Evolutionary conservation across 2,329 filamentous ascomycete genomes (phyloP).

Genomic region (Diaporthe aspalathi): DNA sequence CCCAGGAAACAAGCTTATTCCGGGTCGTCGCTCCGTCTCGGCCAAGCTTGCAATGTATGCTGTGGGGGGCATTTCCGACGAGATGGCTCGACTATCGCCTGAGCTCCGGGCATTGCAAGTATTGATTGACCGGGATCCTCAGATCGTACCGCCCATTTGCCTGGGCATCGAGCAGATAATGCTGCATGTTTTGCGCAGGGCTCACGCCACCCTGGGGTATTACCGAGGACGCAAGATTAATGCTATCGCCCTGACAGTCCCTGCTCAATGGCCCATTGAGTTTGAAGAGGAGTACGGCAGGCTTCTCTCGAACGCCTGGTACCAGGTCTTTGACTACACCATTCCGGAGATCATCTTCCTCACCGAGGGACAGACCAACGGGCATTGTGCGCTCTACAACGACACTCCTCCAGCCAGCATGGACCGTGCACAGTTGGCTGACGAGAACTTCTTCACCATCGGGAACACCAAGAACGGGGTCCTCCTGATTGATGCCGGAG

Average conservation of each 20-base stretch:
- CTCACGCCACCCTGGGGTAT: no score
- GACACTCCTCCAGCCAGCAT: accelerated
- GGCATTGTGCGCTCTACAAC: background rate
- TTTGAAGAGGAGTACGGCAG: slow-evolving; percentile 12
- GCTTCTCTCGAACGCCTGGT: background rate
- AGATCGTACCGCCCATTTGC: background rate
- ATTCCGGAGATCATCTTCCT: background rate
- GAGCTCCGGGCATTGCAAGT: background rate
- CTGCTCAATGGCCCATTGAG: background rate
- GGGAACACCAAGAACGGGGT: background rate
- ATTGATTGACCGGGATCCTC: background rate
- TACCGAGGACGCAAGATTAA: background rate
- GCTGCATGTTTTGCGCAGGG: background rate
- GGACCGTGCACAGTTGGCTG: background rate
- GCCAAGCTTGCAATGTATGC: slow-evolving; percentile 2
- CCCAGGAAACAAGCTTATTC: background rate
- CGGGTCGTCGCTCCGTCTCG: background rate
- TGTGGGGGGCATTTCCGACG: background rate
- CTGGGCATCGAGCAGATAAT: background rate
- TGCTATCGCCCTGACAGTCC: background rate
- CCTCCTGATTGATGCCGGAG: background rate
- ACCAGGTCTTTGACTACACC: background rate
- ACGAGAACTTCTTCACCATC: background rate
- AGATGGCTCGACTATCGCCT: background rate
- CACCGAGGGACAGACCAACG: background rate